Percentiles rank a stretch among this genome's conserved stretches.
Evolutionary conservation across 2,329 filamentous ascomycete species (phyloP).

Genomic region (Verticillium klebahnii): DNA sequence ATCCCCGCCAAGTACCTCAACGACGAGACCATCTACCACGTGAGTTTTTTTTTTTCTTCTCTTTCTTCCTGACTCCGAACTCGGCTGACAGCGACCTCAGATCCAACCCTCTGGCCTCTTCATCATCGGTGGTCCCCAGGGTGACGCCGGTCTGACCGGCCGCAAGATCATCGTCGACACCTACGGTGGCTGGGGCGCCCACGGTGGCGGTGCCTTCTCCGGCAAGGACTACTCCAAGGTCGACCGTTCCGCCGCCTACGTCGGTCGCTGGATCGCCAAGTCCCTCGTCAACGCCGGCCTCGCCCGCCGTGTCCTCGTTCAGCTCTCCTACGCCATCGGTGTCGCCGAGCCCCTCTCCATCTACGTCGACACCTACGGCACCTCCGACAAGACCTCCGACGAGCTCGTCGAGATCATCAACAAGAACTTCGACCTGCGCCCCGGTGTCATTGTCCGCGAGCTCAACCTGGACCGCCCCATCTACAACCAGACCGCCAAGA

Average conservation of each 20-base stretch:
- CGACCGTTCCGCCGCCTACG: constrained; percentile 95
- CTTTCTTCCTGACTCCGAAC: constrained; percentile 9
- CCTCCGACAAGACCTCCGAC: constrained; percentile 80
- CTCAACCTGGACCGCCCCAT: constrained; percentile 93
- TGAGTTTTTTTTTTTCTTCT: constrained; percentile 37
- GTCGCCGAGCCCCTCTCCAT: constrained; percentile 96
- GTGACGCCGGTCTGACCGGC: constrained; percentile 96
- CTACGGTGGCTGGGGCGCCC: constrained; percentile 99
- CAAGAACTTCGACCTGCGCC: constrained; percentile 95
- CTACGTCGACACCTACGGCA: constrained; percentile 97
- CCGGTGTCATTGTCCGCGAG: constrained; percentile 97
- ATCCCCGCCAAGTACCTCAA: constrained; percentile 91
- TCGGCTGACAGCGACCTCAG: constrained; percentile 20
- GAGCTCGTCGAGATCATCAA: constrained; percentile 94
- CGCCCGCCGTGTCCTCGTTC: constrained; percentile 87
- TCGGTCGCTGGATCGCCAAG: constrained; percentile 98
- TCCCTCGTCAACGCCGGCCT: constrained; percentile 87
- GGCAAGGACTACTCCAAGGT: constrained; percentile 99
- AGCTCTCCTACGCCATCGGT: constrained; percentile 99
- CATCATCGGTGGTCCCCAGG: constrained; percentile 98
- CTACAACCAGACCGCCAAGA: constrained; percentile 98
- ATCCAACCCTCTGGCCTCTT: constrained; percentile 98
- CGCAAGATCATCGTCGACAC: constrained; percentile 99
- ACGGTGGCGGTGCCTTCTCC: constrained; percentile 99
- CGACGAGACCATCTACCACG: constrained; percentile 92